phyloP scores from a whole-genome alignment of 2,329 filamentous ascomycete species.

The Akanthomyces dipterigenus region DNA sequence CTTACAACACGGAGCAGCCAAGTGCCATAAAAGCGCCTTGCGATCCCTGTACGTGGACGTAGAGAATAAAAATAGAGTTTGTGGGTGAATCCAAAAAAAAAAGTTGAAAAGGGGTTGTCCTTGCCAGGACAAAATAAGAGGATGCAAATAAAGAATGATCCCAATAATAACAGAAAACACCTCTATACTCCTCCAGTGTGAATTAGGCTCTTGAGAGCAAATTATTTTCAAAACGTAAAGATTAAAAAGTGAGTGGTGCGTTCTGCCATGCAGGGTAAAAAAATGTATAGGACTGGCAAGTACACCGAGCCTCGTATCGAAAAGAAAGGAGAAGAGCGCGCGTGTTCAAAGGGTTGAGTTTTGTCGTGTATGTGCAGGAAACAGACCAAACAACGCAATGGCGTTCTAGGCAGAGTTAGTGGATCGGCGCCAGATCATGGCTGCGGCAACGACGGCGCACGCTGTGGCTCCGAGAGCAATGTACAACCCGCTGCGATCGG shows the following conservation, averaged over 20 bases:
- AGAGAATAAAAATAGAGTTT: neutral
- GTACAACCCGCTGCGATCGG: slow-evolving; percentile 79
- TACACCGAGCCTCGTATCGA: neutral
- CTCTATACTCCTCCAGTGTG: slow-evolving; percentile 5
- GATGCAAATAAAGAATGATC: neutral
- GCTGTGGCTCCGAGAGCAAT: slow-evolving; percentile 71
- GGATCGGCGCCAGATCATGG: slow-evolving; percentile 58
- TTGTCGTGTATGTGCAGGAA: neutral
- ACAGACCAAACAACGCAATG: neutral
- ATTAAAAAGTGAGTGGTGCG: slow-evolving; percentile 8
- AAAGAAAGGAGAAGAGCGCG: neutral
- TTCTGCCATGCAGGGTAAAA: slow-evolving; percentile 5
- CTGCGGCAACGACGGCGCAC: slow-evolving; percentile 55
- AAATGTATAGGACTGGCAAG: neutral
- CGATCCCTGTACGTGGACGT: neutral
- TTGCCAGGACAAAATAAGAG: neutral
- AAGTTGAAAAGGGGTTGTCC: neutral
- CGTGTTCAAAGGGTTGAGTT: slow-evolving; percentile 7
- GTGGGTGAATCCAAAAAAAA: neutral
- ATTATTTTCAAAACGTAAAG: slow-evolving; percentile 10
- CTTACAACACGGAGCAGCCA: neutral
- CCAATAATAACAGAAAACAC: slow-evolving; percentile 2
- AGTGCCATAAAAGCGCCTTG: neutral
- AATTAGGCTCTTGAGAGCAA: neutral
- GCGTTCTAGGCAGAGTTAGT: slow-evolving; percentile 36